Percentiles rank a stretch among this genome's conserved stretches.
Evolutionary conservation across 768 basidiomycete genomes (phyloP).

Genomic region (Daedaleopsis nitida): DNA sequence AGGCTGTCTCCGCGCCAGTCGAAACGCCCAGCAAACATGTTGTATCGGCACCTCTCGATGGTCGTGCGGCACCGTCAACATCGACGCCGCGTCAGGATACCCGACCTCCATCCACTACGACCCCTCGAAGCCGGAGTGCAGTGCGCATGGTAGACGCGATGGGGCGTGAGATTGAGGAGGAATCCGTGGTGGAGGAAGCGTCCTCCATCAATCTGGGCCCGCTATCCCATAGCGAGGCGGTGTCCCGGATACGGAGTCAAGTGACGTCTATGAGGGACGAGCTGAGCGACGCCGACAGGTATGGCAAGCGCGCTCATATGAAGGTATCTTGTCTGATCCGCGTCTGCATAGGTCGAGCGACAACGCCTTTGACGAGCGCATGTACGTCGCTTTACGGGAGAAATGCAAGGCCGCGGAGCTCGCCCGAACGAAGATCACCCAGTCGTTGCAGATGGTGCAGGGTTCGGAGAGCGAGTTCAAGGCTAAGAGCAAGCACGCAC

Average conservation of each 20-base stretch:
- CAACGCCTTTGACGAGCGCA: conserved; percentile 43
- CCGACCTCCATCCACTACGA: conserved; percentile 21
- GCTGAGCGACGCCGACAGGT: conserved; percentile 63
- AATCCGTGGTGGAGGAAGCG: conserved; percentile 23
- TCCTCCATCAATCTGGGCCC: conserved; percentile 23
- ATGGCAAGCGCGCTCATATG: conserved; percentile 9
- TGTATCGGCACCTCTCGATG: not conserved
- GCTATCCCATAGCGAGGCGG: conserved; percentile 49
- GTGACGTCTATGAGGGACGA: conserved; percentile 58
- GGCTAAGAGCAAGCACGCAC: conserved; percentile 34
- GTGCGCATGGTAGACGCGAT: conserved; percentile 71
- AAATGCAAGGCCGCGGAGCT: conserved; percentile 54
- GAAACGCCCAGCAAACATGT: not conserved
- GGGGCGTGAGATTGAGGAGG: conserved; percentile 57
- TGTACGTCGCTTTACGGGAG: conserved; percentile 50
- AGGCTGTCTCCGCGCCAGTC: not conserved
- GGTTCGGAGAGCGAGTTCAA: conserved; percentile 36
- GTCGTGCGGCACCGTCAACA: not conserved
- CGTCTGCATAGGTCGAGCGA: conserved; percentile 39
- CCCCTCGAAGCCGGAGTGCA: conserved; percentile 38
- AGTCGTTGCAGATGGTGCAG: conserved; percentile 43
- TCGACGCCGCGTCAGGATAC: conserved; percentile 7
- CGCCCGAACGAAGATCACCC: conserved; percentile 47
- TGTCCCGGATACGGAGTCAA: conserved; percentile 59
- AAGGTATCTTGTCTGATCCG: conserved; percentile 5